A percentile compares a stretch with the other conserved stretches of the same genome.
Conservation (phyloP, 2,329 filamentous ascomycete species). For the Calonectria hawksworthii region DNA sequence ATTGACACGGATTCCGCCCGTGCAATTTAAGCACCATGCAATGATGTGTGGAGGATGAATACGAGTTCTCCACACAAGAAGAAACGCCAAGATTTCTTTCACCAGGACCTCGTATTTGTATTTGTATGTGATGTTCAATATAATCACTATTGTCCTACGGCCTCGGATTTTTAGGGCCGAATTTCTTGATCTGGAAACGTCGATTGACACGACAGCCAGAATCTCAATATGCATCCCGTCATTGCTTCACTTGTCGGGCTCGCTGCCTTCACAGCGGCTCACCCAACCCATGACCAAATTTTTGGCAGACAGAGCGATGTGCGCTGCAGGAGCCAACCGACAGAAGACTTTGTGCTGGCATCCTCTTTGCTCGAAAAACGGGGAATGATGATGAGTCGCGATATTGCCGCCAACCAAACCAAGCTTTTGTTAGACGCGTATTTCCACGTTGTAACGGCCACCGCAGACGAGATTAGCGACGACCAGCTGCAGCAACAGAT, state of each 20-base stretch:
- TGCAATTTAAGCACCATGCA: neutral
- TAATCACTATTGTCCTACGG: neutral
- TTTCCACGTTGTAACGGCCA: constrained; percentile 1
- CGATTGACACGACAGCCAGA: too few relatives aligned
- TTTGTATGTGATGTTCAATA: neutral
- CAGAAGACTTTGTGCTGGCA: neutral
- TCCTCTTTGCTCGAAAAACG: neutral
- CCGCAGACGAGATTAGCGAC: neutral
- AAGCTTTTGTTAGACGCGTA: neutral
- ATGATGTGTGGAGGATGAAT: neutral
- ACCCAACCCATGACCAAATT: neutral
- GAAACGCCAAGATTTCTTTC: neutral
- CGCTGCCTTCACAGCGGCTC: neutral
- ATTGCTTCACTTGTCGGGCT: neutral
- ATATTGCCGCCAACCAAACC: neutral
- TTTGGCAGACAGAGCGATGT: too few relatives aligned
- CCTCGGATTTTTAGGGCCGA: neutral
- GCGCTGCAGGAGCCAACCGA: neutral
- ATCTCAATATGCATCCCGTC: neutral
- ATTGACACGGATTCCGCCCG: neutral
- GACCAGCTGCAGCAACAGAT: constrained; percentile 1
- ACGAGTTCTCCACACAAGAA: neutral
- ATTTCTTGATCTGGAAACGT: neutral
- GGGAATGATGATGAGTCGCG: neutral
- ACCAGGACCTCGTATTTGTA: neutral